These are phyloP conservation scores for Huntiella bhutanensis DNA, from an alignment of 2,329 filamentous ascomycete genomes.

Conservation along the genomic window DNA sequence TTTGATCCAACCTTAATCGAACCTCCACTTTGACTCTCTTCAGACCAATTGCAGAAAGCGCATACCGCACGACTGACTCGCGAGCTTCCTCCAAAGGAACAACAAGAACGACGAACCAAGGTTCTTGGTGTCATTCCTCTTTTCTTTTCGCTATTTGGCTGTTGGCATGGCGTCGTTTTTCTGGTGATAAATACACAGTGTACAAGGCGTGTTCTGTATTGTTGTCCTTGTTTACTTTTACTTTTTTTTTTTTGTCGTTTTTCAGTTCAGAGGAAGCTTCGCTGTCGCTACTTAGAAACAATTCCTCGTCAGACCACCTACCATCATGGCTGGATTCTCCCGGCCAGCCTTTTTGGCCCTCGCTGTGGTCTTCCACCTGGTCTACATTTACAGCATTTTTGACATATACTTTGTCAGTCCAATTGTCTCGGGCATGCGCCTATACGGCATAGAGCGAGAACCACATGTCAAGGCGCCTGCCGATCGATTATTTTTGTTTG, in stretches of 20 bases:
- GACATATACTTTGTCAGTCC: slow-evolving; percentile 98
- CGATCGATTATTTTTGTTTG: slow-evolving; percentile 78
- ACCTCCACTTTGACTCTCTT: neutral
- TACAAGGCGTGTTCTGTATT: too few relatives aligned
- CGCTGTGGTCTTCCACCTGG: slow-evolving; percentile 78
- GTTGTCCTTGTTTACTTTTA: neutral
- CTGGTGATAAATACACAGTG: too few relatives aligned
- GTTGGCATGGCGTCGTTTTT: too few relatives aligned
- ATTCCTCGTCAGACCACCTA: too few relatives aligned
- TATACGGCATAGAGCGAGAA: slow-evolving; percentile 51
- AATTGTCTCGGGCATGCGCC: slow-evolving; percentile 85
- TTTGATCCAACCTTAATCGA: too few relatives aligned
- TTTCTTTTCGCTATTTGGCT: neutral
- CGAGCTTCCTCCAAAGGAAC: too few relatives aligned
- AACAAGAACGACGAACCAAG: too few relatives aligned
- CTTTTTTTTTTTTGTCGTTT: too few relatives aligned
- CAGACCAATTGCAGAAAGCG: too few relatives aligned
- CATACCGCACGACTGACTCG: too few relatives aligned
- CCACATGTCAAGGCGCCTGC: slow-evolving; percentile 51
- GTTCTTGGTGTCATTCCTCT: neutral
- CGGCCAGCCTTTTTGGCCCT: slow-evolving; percentile 73
- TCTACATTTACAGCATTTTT: slow-evolving; percentile 92
- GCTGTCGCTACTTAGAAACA: too few relatives aligned
- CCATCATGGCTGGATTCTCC: slow-evolving; percentile 13
- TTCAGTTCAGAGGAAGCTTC: too few relatives aligned